These are phyloP conservation scores for Lipomyces orientalis DNA, from an alignment of 805 yeast species.

Conservation along the genomic window DNA sequence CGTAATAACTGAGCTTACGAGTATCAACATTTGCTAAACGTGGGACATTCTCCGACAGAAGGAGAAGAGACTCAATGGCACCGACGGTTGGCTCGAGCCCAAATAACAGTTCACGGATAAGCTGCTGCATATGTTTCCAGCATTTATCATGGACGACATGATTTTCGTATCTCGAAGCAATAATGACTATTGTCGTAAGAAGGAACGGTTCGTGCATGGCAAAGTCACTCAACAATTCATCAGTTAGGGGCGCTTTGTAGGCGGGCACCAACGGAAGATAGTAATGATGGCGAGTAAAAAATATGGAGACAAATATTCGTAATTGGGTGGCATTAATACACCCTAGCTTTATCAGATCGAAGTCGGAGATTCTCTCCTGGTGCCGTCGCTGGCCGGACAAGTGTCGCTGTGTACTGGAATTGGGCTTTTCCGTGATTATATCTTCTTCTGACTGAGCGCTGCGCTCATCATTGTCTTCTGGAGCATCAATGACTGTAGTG, in stretches of 20 bases:
- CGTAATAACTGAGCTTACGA: constrained; percentile 19
- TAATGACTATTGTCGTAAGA: constrained; percentile 25
- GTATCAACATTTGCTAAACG: constrained; percentile 17
- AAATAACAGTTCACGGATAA: constrained; percentile 25
- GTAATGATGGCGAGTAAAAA: constrained; percentile 37
- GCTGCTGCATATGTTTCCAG: constrained; percentile 29
- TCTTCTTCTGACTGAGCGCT: not conserved
- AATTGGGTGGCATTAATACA: constrained; percentile 29
- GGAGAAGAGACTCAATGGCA: constrained; percentile 37
- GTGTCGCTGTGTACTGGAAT: not conserved
- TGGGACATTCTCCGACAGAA: constrained; percentile 40
- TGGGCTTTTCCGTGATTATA: not conserved
- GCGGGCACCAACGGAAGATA: constrained; percentile 22
- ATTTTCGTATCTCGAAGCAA: constrained; percentile 25
- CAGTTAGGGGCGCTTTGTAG: constrained; percentile 14
- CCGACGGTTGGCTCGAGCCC: constrained; percentile 37
- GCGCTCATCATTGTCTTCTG: not conserved
- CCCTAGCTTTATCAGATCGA: constrained; percentile 27
- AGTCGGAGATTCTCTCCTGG: constrained; percentile 26
- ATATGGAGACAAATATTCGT: constrained; percentile 31
- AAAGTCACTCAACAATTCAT: constrained; percentile 25
- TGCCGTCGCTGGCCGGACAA: constrained; percentile 9
- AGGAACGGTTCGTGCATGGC: constrained; percentile 21
- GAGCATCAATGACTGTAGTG: not conserved
- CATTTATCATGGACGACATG: constrained; percentile 24